Conservation (phyloP, 164 flowering plant genomes). For the Taxillus chinensis region DNA sequence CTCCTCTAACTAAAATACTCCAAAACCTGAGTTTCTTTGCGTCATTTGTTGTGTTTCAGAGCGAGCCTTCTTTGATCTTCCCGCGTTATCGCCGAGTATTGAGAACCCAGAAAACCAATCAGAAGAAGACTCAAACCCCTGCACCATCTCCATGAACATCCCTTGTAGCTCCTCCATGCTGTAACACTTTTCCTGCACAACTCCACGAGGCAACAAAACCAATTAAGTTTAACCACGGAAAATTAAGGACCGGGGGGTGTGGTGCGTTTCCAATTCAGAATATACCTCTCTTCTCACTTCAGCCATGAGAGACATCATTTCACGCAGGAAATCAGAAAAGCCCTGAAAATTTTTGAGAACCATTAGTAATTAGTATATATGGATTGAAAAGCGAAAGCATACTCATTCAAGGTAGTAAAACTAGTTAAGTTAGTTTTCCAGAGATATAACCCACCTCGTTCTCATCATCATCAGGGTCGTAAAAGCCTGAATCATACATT, state of each 20-base stretch:
- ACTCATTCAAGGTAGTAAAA: neutral
- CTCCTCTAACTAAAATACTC: too few relatives aligned
- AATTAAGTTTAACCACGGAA: neutral
- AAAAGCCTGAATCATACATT: constrained; percentile 70
- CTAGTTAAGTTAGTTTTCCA: neutral
- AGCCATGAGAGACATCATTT: constrained; percentile 43
- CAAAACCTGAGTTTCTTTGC: too few relatives aligned
- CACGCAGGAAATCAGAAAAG: constrained; percentile 45
- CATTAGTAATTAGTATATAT: neutral
- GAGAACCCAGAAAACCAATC: constrained; percentile 4
- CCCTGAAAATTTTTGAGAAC: constrained; percentile 22
- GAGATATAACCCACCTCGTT: constrained; percentile 34
- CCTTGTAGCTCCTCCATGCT: constrained; percentile 40
- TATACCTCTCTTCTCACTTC: constrained; percentile 35
- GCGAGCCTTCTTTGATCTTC: constrained; percentile 15
- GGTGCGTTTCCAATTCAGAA: neutral
- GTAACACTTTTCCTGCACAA: constrained; percentile 25
- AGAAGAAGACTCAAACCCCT: constrained; percentile 15
- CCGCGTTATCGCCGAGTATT: neutral
- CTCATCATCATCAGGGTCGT: constrained; percentile 43
- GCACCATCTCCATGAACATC: constrained; percentile 42
- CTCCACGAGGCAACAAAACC: neutral
- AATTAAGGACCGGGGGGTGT: too few relatives aligned
- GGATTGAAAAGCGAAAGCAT: neutral
- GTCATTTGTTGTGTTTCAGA: constrained; percentile 6